Base-by-base conservation (phyloP, 2,329 filamentous ascomycete genomes). In the Trichoderma cornu-damae region DNA sequence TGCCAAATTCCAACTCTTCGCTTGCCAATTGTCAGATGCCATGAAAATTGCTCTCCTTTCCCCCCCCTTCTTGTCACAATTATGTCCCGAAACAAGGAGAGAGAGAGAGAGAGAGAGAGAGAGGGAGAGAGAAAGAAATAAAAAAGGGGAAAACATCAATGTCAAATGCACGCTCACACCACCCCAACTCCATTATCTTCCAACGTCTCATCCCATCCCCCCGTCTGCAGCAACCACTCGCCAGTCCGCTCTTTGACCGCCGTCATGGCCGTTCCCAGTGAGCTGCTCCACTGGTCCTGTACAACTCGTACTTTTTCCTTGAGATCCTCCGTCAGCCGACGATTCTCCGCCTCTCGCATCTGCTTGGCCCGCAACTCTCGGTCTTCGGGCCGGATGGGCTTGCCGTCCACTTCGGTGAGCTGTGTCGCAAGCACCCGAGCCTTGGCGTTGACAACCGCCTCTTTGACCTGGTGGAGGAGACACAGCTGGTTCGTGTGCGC, bases 271-370 rank as follows among this genome's bases (percentile, higher is more conserved):
- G 86, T 85, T 1, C 92, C 93, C n/a, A 97, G 77, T 4, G 89
- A 91, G 66, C 90, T 89, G 34, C 81, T 79, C 93, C 94, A 97
- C 73, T 96, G 90, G 55, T 90, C 88, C 72, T 96, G 91, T 32
- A 97, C 89, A 61, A 92, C 84, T 30, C 87, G 83, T 2, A 96
- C 94, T 73, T 95, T 96, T 67, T 96, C 93, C 74, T 97, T 94
- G 63, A 97, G 73, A 67, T 96, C 93, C 48, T 86, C 85, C 6
- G 91, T 96, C 67, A 96, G 73, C 56, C 82, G 75, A 34, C 76
- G 75, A 66, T 88, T 88, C 71, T 95, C 89, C 48, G 81, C 79
- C n/a, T 74, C 73, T 54, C 83, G 80, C 64, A 87, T 83, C 56
- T 78, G 77, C 59, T 80, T 75, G 61, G 82, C 76, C 57, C 74